Evolutionary conservation across 2,329 filamentous ascomycete genomes (phyloP).

Genomic region (Ophiostoma angusticollis): DNA sequence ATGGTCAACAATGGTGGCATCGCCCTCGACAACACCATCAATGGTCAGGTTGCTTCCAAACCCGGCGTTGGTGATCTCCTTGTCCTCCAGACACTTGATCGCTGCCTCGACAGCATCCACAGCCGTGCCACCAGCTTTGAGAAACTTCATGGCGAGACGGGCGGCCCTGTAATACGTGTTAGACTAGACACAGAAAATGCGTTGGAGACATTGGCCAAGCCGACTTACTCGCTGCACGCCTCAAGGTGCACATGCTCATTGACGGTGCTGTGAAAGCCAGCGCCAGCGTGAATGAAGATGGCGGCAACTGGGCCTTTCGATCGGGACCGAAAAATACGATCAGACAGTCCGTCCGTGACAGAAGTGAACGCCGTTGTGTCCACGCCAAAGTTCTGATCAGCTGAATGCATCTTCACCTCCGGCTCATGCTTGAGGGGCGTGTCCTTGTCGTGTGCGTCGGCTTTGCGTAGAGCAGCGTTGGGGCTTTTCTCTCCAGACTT

Average conservation of each 20-base stretch:
- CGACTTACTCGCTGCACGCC: slow-evolving; percentile 73
- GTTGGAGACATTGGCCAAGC: background rate
- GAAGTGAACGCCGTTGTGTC: background rate
- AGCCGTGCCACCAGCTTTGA: slow-evolving; percentile 66
- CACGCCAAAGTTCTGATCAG: background rate
- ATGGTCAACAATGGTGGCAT: slow-evolving; percentile 88
- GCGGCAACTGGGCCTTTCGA: slow-evolving; percentile 30
- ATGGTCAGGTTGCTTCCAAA: slow-evolving; percentile 91
- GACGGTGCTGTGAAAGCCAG: slow-evolving; percentile 78
- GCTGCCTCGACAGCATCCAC: slow-evolving; percentile 84
- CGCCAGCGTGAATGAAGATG: slow-evolving; percentile 92
- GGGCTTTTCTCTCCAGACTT: too few species aligned
- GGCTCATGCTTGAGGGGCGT: too few species aligned
- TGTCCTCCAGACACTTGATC: slow-evolving; percentile 77
- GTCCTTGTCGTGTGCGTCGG: too few species aligned
- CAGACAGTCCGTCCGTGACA: slow-evolving; percentile 13
- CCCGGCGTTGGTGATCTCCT: slow-evolving; percentile 91
- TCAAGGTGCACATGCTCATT: slow-evolving; percentile 78
- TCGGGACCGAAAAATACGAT: slow-evolving; percentile 17
- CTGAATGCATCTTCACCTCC: too few species aligned
- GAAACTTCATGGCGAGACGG: slow-evolving; percentile 66
- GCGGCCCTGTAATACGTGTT: slow-evolving; percentile 48
- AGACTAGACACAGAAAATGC: background rate
- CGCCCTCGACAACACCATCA: slow-evolving; percentile 83
- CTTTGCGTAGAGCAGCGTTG: too few species aligned